Conservation (phyloP, 2,329 filamentous ascomycete genomes). For the Colletotrichum tofieldiae region DNA sequence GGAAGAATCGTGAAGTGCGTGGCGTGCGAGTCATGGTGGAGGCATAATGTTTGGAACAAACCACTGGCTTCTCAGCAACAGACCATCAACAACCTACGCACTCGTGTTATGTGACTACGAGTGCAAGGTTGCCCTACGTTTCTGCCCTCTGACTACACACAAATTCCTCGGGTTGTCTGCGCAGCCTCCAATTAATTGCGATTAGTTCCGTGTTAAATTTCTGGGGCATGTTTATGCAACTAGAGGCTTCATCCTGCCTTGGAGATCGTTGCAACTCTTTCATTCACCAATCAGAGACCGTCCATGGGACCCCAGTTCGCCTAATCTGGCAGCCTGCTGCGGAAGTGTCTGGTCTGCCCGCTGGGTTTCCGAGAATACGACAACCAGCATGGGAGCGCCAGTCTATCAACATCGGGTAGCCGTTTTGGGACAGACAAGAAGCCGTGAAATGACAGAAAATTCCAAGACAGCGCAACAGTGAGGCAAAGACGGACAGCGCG, state of each 20-base stretch:
- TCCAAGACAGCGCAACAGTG: too few species aligned
- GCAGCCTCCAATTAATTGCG: background rate
- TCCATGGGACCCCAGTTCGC: constrained; percentile 2
- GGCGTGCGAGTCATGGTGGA: constrained; percentile 26
- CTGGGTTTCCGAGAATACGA: background rate
- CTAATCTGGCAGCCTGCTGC: constrained; percentile 12
- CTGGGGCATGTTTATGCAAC: constrained; percentile 5
- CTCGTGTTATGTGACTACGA: background rate
- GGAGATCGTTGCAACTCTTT: background rate
- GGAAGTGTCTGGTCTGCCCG: background rate
- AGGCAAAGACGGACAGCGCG: background rate
- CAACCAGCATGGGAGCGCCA: background rate
- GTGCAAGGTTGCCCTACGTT: background rate
- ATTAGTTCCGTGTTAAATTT: background rate
- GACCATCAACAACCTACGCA: background rate
- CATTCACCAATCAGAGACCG: constrained; percentile 4
- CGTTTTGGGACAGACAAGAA: background rate
- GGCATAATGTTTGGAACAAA: constrained; percentile 1
- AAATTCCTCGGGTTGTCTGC: background rate
- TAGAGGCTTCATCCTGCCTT: constrained; percentile 14
- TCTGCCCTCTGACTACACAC: background rate
- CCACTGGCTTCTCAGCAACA: background rate
- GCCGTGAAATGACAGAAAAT: background rate
- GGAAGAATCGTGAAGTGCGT: background rate
- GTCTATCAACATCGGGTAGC: background rate